Percentiles rank a stretch among this genome's conserved stretches.
Evolutionary conservation across 805 yeast genomes (phyloP).

Genomic region (Sungouiella thailandica): DNA sequence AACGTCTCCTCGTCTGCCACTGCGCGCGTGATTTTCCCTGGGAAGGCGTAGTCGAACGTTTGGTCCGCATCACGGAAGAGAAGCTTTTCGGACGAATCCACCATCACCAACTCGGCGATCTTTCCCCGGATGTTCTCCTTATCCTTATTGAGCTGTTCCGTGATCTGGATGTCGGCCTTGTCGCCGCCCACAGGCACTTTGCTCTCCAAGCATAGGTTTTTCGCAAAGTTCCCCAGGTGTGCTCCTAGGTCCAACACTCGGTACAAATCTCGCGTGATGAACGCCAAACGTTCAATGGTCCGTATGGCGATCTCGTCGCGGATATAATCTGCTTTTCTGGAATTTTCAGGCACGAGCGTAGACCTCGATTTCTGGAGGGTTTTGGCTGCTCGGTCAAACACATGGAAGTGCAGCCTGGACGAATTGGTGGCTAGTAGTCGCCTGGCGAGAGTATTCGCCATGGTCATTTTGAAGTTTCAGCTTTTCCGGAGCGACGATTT

Average conservation of each 20-base stretch:
- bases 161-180: constrained; percentile 32
- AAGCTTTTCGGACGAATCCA: constrained; percentile 55
- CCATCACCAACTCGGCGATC: constrained; percentile 54
- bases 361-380: constrained; percentile 54
- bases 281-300: constrained; percentile 70
- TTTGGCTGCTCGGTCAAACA: constrained; percentile 61
- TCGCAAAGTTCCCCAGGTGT: constrained; percentile 60
- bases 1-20: constrained; percentile 68
- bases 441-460: too few relatives aligned
- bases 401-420: constrained; percentile 26
- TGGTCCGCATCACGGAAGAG: constrained; percentile 46
- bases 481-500: too few relatives aligned
- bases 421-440: constrained; percentile 1
- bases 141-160: constrained; percentile 46
- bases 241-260: constrained; percentile 68
- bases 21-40: constrained; percentile 42
- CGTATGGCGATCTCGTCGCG: constrained; percentile 69
- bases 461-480: too few relatives aligned
- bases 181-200: constrained; percentile 19
- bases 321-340: constrained; percentile 63
- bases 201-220: constrained; percentile 29
- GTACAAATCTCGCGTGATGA: constrained; percentile 60
- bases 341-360: constrained; percentile 32
- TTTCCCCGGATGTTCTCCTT: constrained; percentile 47
- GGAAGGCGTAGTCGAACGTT: constrained; percentile 37